Evolutionary conservation across 1,284 basidiomycete genomes (phyloP), one percentile per base, ranked within the genome.

Genomic region (Ceratobasidium sp.): DNA sequence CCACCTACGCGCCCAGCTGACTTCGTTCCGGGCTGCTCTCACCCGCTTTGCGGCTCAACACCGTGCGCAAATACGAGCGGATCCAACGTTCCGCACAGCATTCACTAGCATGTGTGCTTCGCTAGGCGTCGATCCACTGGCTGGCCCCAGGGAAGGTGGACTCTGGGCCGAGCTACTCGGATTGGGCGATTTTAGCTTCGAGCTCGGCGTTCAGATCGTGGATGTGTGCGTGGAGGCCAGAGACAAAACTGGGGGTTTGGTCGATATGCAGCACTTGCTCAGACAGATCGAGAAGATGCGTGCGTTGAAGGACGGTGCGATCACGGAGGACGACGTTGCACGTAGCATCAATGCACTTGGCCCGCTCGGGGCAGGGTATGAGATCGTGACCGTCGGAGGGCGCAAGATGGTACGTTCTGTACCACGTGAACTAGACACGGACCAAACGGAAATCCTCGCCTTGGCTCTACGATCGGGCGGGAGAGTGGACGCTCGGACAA

Each of bases 41-140:
- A 82, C 89, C 8, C 84, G 86, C 73, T 99, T 98, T 78, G 94
- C 96, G 0, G 83, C 87, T 4, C 87, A 87, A 12, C 96, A 98
- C 80, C 89, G 94, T 26, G 87, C 91, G 57, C 90, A 92, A 73
- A 98, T 99, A 78, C 86, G 89, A 73, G 85, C 85, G 71, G 93
- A 98, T 78, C 93, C 97, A 0, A 86, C 87, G 1, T 97, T 99
- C 79, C 87, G 97, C 1, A 92, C 92, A 84, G 92, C 91, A 16
- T 99, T 99, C 81, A 94, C 96, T 77, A 91, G 93, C 74, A 98
- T 99, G 95, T 99, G 97, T 79, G 88, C 92, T 0, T 90, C 91
- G 16, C 92, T 99, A 71, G 96, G 95, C 32, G 94, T 99, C 21
- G 97, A 99, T 80, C 97, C 97, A 0, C 86, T 99, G 21, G 92